A percentile compares a stretch with the other conserved stretches of the same genome.
These are phyloP conservation scores for Porogramme epimiltina DNA, from an alignment of 1,284 basidiomycete species.

Conservation along the genomic window DNA sequence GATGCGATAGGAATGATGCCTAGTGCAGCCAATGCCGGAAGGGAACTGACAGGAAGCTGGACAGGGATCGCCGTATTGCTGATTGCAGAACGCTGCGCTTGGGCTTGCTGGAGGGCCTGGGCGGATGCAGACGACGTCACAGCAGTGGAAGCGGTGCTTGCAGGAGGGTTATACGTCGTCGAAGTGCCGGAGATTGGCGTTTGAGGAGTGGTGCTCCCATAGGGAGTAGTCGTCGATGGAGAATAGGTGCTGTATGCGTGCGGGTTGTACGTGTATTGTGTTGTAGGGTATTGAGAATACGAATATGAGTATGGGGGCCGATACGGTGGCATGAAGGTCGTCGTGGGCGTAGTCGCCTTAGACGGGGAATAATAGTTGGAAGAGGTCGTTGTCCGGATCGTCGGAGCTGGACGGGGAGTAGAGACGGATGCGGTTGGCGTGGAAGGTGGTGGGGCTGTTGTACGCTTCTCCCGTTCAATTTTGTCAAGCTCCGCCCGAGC, in stretches of 20 bases:
- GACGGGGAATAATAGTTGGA: constrained; percentile 22
- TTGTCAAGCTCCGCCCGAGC: constrained; percentile 67
- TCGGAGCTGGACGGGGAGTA: constrained; percentile 17
- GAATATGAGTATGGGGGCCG: constrained; percentile 40
- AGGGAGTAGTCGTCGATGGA: constrained; percentile 18
- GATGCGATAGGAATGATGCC: constrained; percentile 74
- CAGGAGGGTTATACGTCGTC: constrained; percentile 23
- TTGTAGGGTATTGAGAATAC: constrained; percentile 33
- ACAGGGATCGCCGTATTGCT: constrained; percentile 61
- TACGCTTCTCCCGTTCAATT: constrained; percentile 64
- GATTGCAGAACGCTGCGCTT: constrained; percentile 24
- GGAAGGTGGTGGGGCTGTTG: constrained; percentile 22
- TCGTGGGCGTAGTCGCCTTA: constrained; percentile 21
- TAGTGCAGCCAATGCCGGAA: constrained; percentile 66
- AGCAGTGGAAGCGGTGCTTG: constrained; percentile 29
- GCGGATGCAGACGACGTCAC: constrained; percentile 26
- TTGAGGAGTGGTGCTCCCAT: constrained; percentile 9
- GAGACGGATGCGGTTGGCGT: constrained; percentile 11
- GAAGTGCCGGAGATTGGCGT: constrained; percentile 35
- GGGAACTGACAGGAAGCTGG: constrained; percentile 67
- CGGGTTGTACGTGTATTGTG: constrained; percentile 30
- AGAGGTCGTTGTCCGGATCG: constrained; percentile 13
- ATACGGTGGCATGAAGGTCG: constrained; percentile 36
- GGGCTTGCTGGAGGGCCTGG: constrained; percentile 22
- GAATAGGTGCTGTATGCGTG: constrained; percentile 20